Conservation (phyloP, 1,284 basidiomycete genomes). For the Gastroboletus turbinatus region DNA sequence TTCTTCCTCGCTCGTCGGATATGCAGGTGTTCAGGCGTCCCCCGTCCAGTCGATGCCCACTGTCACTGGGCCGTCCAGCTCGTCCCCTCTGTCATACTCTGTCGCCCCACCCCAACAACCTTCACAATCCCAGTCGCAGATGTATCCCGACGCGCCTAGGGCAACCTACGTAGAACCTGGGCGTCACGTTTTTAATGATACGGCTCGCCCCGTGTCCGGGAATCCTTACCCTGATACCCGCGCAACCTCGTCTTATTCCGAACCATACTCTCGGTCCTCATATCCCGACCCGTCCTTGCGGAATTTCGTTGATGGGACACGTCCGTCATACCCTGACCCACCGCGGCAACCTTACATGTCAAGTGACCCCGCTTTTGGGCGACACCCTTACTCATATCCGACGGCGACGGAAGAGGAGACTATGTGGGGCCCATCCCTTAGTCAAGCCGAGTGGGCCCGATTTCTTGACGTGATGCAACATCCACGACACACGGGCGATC, state of each 20-base stretch:
- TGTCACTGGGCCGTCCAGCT: conserved; percentile 19
- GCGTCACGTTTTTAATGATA: conserved; percentile 26
- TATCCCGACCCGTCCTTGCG: conserved; percentile 31
- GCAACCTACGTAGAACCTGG: conserved; percentile 22
- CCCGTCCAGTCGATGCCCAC: conserved; percentile 24
- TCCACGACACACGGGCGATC: conserved; percentile 34
- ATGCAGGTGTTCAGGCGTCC: conserved; percentile 24
- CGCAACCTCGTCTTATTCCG: conserved; percentile 22
- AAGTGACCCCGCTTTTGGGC: conserved; percentile 24
- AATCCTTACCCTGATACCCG: conserved; percentile 34
- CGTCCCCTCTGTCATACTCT: conserved; percentile 27
- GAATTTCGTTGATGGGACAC: conserved; percentile 23
- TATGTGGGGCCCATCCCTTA: conserved; percentile 63
- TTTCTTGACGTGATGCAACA: conserved; percentile 49
- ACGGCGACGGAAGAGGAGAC: conserved; percentile 43
- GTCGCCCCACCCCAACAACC: conserved; percentile 21
- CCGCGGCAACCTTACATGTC: conserved; percentile 31
- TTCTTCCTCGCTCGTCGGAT: conserved; percentile 30
- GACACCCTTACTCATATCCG: conserved; percentile 39
- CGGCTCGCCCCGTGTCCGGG: conserved; percentile 20
- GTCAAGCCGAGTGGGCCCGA: conserved; percentile 54
- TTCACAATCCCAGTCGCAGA: conserved; percentile 27
- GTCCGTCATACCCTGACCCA: conserved; percentile 30
- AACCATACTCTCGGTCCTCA: conserved; percentile 24
- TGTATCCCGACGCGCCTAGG: conserved; percentile 28